phyloP scores from a whole-genome alignment of 2,329 filamentous ascomycete species.

The Colletotrichum tabaci region DNA sequence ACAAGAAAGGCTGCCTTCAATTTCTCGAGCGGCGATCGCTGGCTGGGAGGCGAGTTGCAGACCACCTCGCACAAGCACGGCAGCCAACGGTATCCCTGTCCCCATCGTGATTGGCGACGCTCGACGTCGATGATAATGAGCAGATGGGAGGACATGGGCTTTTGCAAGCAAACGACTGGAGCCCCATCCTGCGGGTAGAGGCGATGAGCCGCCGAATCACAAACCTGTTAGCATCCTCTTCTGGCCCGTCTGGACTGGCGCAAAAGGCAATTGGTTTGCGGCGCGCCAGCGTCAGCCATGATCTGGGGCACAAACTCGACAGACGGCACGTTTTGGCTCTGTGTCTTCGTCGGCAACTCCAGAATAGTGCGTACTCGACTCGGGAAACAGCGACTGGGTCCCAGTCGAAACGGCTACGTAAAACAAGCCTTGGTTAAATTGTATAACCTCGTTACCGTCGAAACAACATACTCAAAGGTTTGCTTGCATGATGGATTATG shows the following conservation, averaged over 20 bases:
- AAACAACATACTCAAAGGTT: not conserved
- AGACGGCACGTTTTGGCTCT: constrained; percentile 1
- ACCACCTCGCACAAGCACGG: constrained; percentile 16
- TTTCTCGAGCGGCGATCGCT: constrained; percentile 33
- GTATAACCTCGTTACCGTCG: not conserved
- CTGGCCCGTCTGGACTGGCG: not conserved
- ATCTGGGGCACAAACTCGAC: constrained; percentile 5
- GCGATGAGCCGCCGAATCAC: constrained; percentile 8
- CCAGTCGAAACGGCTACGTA: constrained; percentile 13
- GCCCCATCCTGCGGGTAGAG: constrained; percentile 16
- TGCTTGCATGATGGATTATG: constrained; percentile 19
- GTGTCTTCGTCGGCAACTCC: constrained; percentile 4
- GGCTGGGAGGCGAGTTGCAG: constrained; percentile 28
- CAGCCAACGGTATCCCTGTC: constrained; percentile 30
- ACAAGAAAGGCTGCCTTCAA: constrained; percentile 28
- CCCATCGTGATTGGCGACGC: constrained; percentile 29
- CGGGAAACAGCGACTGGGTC: constrained; percentile 10
- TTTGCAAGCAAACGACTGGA: constrained; percentile 5
- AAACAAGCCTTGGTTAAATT: not conserved
- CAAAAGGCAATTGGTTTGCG: constrained; percentile 4
- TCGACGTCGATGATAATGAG: constrained; percentile 38
- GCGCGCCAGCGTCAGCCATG: not conserved
- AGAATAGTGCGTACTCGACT: constrained; percentile 11
- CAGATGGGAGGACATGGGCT: constrained; percentile 35
- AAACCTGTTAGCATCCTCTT: constrained; percentile 7